These are phyloP conservation scores for Orbilia ellipsospora DNA, from an alignment of 2,329 filamentous ascomycete genomes.

Conservation along the genomic window DNA sequence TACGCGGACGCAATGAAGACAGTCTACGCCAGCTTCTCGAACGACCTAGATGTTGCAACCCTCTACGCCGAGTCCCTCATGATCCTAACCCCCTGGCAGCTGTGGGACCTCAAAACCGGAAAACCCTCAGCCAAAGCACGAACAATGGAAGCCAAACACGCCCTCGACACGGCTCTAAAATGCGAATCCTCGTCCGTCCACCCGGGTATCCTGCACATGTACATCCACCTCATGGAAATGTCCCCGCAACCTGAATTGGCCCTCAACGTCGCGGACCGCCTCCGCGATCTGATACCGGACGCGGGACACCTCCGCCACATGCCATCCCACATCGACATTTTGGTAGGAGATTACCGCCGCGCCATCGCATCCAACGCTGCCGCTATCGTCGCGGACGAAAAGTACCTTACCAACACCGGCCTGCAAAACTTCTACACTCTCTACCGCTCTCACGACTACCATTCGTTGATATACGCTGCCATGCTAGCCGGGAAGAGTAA, in stretches of 20 bases:
- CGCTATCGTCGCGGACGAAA: conserved; percentile 75
- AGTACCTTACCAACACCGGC: conserved; percentile 71
- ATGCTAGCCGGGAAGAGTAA: conserved; percentile 78
- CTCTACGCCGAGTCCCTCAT: conserved; percentile 74
- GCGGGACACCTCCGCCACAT: conserved; percentile 79
- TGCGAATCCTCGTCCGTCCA: conserved; percentile 68
- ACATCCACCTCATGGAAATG: conserved; percentile 84
- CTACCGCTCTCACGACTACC: conserved; percentile 79
- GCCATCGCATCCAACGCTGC: conserved; percentile 75
- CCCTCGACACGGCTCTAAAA: conserved; percentile 71
- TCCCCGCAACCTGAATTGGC: conserved; percentile 73
- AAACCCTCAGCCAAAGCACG: conserved; percentile 68
- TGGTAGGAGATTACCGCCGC: conserved; percentile 76
- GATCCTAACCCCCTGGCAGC: conserved; percentile 73
- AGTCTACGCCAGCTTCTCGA: conserved; percentile 67
- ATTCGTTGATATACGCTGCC: conserved; percentile 79
- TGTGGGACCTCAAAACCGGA: conserved; percentile 73
- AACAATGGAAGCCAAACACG: conserved; percentile 70
- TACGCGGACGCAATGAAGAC: conserved; percentile 73
- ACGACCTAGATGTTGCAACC: conserved; percentile 73
- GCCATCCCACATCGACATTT: conserved; percentile 80
- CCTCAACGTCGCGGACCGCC: conserved; percentile 70
- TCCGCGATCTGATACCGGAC: conserved; percentile 75
- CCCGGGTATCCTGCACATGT: conserved; percentile 77
- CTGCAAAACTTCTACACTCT: conserved; percentile 79